Evolutionary conservation across 352 stramenopile genomes (phyloP), one percentile per base, ranked within the genome.

Genomic region (Globisporangium cederbergense): DNA sequence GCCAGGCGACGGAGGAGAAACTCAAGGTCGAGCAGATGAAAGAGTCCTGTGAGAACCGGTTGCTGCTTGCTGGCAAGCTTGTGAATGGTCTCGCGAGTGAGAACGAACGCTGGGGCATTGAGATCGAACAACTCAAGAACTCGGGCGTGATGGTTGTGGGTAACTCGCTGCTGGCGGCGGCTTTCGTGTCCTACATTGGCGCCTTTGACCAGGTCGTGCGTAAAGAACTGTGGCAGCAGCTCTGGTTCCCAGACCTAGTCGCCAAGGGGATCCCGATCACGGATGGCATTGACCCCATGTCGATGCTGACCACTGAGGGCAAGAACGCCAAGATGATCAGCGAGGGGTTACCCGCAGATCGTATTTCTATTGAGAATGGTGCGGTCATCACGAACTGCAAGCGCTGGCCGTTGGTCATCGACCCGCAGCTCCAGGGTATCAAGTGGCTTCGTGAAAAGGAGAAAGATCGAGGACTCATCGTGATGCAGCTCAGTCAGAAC

Each of bases 241-340:
- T 75, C 9, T 95, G 86, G 86, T 92, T 92, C 55, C 86, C 85
- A 2, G 97, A 99, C 67, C 72, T 99, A 1, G 81, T 92, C 9
- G 74, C 81, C 16, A 94, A 96, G 66, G 78, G 84, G 3, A 98
- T 99, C 55, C 96, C 97, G 6, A 95, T 98, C 68, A 98, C 92
- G 0, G 90, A 98, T 10, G 88, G 89, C 36, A 96, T 98, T 40
- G 96, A 99, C 65, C 97, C 97, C 25, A 75, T 99, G 16, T 83
- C 90, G 14, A 89, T 99, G 79, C 83, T 99, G 30, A 98, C 96
- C 18, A 98, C 95, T 18, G 96, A 99, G 60, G 94, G 93, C 9
- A 97, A 98, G 68, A 99, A 98, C 60, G 95, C 96, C 4, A 97
- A 98, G 70, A 99, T 99, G 96, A 97, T 98, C 67, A 98, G 90